Evolutionary conservation across 2,329 filamentous ascomycete species (phyloP).

Genomic region (Tolypocladium cylindrosporum): DNA sequence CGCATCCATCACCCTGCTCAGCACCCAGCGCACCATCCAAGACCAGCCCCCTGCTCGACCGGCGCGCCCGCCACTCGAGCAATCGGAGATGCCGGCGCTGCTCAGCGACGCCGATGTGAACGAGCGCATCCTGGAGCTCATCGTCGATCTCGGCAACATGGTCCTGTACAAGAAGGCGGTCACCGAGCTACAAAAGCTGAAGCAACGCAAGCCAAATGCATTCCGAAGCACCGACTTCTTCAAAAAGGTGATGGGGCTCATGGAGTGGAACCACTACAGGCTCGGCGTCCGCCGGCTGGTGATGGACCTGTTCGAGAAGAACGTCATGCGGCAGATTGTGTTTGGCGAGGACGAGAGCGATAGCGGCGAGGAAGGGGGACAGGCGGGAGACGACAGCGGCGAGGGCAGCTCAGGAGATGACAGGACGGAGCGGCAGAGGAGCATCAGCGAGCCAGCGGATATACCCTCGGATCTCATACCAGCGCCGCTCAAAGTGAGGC

Average conservation of each 20-base stretch:
- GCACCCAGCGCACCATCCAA: constrained; percentile 42
- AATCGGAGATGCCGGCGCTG: constrained; percentile 28
- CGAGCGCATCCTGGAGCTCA: constrained; percentile 73
- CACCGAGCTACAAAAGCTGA: constrained; percentile 70
- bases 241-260: constrained; percentile 70
- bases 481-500: constrained; percentile 20
- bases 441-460: constrained; percentile 33
- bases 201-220: constrained; percentile 60
- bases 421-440: constrained; percentile 48
- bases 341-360: constrained; percentile 61
- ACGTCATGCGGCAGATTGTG: constrained; percentile 74
- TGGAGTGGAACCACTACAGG: constrained; percentile 85
- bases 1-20: constrained; percentile 34
- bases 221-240: constrained; percentile 75
- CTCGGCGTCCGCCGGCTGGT: constrained; percentile 81
- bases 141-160: constrained; percentile 85
- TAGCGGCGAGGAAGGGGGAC: constrained; percentile 40
- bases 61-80: constrained; percentile 32
- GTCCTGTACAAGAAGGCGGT: constrained; percentile 84
- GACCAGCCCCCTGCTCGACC: constrained; percentile 31
- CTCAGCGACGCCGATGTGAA: constrained; percentile 55
- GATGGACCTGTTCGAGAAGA: constrained; percentile 89
- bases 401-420: constrained; percentile 38
- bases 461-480: constrained; percentile 22
- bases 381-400: constrained; percentile 53